Conservation (phyloP, 306 rosid species). For the Sechiopsis laciniata region DNA sequence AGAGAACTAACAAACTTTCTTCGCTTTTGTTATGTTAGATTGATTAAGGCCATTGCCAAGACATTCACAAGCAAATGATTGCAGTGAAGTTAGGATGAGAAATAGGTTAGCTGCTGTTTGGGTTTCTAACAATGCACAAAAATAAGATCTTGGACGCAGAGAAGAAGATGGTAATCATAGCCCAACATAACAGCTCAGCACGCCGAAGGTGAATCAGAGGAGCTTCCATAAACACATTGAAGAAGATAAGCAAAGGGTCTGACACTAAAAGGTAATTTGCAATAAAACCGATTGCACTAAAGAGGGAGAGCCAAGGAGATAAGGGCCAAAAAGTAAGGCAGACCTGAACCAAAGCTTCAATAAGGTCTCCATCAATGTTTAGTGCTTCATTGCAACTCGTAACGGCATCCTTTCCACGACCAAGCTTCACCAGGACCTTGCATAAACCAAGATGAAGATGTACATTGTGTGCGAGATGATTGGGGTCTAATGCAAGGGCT, state of each 20-base stretch:
- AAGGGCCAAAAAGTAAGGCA: not conserved
- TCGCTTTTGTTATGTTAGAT: not conserved
- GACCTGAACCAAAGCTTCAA: conserved; percentile 96
- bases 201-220: not conserved
- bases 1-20: not conserved
- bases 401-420: conserved; percentile 94
- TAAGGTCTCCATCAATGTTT: conserved; percentile 57
- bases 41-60: not conserved
- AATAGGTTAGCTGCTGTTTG: not conserved
- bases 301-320: not conserved
- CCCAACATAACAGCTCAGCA: conserved; percentile 10
- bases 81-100: not conserved
- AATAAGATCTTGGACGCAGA: not conserved
- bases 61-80: conserved; percentile 1
- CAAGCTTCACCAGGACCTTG: conserved; percentile 81
- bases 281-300: not conserved
- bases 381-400: conserved; percentile 80
- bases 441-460: conserved; percentile 91
- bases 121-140: not conserved
- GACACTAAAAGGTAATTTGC: not conserved
- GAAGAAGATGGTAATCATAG: conserved; percentile 3
- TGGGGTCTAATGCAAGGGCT: conserved; percentile 80
- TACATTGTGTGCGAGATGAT: conserved; percentile 79
- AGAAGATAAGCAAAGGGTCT: not conserved
- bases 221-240: not conserved